These are phyloP conservation scores for Lunularia cruciata DNA, from an alignment of 225 moss, liverwort and hornwort genomes.

Conservation along the genomic window DNA sequence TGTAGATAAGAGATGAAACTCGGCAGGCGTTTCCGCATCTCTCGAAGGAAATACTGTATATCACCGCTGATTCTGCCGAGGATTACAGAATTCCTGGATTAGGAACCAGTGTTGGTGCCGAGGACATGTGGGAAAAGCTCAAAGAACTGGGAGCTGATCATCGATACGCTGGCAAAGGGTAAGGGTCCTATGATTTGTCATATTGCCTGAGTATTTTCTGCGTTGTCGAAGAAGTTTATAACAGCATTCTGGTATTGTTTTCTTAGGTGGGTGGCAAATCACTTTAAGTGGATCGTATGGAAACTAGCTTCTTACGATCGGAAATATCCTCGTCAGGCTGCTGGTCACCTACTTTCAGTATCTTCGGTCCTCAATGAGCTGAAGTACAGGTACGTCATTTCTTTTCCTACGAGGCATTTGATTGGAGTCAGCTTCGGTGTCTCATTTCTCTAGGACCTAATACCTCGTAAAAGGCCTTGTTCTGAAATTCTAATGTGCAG, in stretches of 20 bases:
- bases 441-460: too few relatives aligned
- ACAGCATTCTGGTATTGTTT: neutral
- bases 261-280: constrained; percentile 49
- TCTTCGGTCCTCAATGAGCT: constrained; percentile 37
- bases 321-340: constrained; percentile 18
- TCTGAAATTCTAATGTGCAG: constrained; percentile 16
- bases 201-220: neutral
- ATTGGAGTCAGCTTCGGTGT: neutral
- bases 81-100: constrained; percentile 13
- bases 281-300: constrained; percentile 52
- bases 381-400: constrained; percentile 26
- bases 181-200: constrained; percentile 1
- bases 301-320: constrained; percentile 37
- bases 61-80: constrained; percentile 38
- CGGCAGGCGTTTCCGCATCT: constrained; percentile 16
- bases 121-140: constrained; percentile 33
- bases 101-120: constrained; percentile 20
- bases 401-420: neutral
- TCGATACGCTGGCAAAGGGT: constrained; percentile 35
- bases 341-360: constrained; percentile 22
- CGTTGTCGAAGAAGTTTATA: neutral
- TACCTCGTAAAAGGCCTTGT: neutral
- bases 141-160: constrained; percentile 35
- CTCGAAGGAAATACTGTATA: neutral
- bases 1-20: neutral